Evolutionary conservation across 2,329 filamentous ascomycete genomes (phyloP), one percentile per base, ranked within the genome.

Genomic region (Fusarium duplospermum): DNA sequence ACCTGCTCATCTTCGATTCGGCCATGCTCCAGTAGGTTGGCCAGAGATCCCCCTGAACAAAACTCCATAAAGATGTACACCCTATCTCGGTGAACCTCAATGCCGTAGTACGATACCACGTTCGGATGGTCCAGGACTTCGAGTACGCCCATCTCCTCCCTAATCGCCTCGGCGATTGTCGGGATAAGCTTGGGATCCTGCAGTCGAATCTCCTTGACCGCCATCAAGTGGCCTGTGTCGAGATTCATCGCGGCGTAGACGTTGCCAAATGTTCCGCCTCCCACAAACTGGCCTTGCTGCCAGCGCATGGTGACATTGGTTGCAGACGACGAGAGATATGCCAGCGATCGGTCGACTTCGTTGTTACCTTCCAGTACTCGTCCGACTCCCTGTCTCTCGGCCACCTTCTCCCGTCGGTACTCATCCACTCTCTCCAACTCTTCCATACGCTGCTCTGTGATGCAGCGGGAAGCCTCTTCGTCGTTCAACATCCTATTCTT

Each of bases 51-150:
- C 61, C 96, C 96, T 6, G 95, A 97, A 83, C 96, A 99, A 83
- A 97, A 98, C 83, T 99, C 96, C 96, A 99, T 99, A 82, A 99
- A 99, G 76, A 99, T 98, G 83, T 98, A 99, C n/a, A 99, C 96
- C 81, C 98, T 96, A 87, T 99, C 96, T 72, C 96, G 91, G 83
- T 99, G 96, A 4, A 98, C 96, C 83, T 99, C 96, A 79, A 99
- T 98, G 67, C 96, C 96, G 80, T 96, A 96, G 84, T 99, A 99
- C 11, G 95, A 96, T 24, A 99, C 97, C 70, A 99, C 94, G 81
- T 99, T 99, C 24, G 96, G 96, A 81, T 99, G 96, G 80, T 99
- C 95, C 54, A 99, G 89, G 1, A 98, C 93, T 83, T 98, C 96
- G 58, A 99, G 86, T 6, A 99, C 96, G 61, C 93, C 93, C 95